Percentiles rank a stretch among this genome's conserved stretches.
Evolutionary conservation across 225 moss, liverwort and hornwort species (phyloP).

Genomic region (Physcomitrellopsis africana): DNA sequence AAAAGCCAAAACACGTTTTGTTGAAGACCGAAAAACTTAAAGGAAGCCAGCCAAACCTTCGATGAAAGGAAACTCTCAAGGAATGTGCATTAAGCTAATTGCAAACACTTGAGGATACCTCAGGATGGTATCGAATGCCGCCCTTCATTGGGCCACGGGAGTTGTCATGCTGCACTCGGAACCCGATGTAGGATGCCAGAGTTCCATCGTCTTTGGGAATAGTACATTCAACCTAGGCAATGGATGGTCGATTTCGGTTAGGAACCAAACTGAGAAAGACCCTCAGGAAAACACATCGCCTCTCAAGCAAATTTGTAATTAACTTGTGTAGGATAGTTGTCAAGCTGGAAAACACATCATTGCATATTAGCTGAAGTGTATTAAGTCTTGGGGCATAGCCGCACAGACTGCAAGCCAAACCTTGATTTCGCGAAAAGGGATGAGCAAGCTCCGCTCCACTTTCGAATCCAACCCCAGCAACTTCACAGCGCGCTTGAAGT

Average conservation of each 20-base stretch:
- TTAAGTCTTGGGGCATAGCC: background rate
- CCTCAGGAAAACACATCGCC: background rate
- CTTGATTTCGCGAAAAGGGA: constrained; percentile 96
- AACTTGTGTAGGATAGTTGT: background rate
- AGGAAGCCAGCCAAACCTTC: background rate
- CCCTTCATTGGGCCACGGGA: constrained; percentile 97
- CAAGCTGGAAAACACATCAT: background rate
- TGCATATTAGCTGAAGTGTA: background rate
- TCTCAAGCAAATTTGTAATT: background rate
- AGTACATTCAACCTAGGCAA: constrained; percentile 87
- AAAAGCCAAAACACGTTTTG: background rate
- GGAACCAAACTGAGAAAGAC: background rate
- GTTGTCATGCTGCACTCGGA: constrained; percentile 96
- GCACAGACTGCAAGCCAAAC: constrained; percentile 31
- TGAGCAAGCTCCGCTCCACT: constrained; percentile 82
- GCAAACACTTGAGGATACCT: constrained; percentile 49
- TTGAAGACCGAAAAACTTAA: background rate
- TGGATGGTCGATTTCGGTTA: background rate
- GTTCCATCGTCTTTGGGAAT: constrained; percentile 98
- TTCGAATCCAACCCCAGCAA: constrained; percentile 76
- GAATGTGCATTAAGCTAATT: too few species aligned
- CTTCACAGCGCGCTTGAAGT: constrained; percentile 87
- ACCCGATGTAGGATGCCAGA: constrained; percentile 82
- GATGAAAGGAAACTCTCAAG: background rate
- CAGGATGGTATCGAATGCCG: constrained; percentile 93